These are phyloP conservation scores for Trapa bicornis DNA, from an alignment of 345 rosid genomes.

Conservation along the genomic window DNA sequence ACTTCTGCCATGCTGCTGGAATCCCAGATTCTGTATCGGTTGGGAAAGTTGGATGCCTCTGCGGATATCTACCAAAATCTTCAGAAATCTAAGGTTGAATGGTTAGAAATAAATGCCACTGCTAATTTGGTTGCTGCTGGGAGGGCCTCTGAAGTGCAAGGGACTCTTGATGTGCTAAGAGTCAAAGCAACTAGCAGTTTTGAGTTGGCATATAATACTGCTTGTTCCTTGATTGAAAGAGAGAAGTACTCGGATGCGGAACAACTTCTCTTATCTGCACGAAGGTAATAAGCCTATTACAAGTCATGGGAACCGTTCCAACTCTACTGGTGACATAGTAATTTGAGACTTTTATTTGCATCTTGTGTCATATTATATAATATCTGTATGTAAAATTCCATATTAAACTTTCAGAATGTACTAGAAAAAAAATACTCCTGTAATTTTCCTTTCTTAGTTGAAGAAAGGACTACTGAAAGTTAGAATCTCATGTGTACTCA, in stretches of 20 bases:
- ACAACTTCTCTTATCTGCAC: slow-evolving; percentile 66
- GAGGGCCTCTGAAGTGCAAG: slow-evolving; percentile 61
- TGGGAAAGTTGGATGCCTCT: slow-evolving; percentile 61
- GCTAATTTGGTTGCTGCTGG: slow-evolving; percentile 75
- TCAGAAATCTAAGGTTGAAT: slow-evolving; percentile 41
- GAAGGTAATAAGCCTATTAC: slow-evolving; percentile 35
- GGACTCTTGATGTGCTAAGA: slow-evolving; percentile 46
- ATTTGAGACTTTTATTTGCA: no score
- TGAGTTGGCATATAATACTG: slow-evolving; percentile 80
- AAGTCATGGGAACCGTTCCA: neutral
- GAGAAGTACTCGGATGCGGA: slow-evolving; percentile 61
- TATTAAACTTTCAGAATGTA: no score
- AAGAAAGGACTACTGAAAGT: neutral
- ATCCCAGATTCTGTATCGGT: slow-evolving; percentile 75
- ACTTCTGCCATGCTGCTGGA: slow-evolving; percentile 54
- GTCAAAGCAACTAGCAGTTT: slow-evolving; percentile 61
- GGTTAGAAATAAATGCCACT: slow-evolving; percentile 51
- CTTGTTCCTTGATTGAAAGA: slow-evolving; percentile 73
- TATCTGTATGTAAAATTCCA: no score
- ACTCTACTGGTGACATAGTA: no score
- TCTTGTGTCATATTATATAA: no score
- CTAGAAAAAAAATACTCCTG: no score
- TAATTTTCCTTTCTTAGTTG: no score
- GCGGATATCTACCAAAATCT: slow-evolving; percentile 54
- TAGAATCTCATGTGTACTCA: neutral